Percentiles rank a stretch among this genome's conserved stretches.
Conservation (phyloP, 306 rosid genomes). For the Leucaena leucocephala region DNA sequence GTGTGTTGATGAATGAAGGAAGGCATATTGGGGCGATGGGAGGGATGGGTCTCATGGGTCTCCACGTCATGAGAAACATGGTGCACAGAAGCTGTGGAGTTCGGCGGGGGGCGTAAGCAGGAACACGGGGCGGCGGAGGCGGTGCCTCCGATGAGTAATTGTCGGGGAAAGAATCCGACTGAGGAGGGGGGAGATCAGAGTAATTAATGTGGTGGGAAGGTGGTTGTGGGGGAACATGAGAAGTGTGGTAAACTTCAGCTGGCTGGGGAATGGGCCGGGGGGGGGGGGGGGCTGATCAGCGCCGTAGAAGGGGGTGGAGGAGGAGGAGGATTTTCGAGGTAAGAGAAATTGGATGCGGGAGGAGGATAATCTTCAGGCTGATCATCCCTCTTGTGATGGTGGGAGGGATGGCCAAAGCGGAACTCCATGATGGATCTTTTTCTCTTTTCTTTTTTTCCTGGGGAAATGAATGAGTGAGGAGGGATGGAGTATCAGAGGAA, state of each 20-base stretch:
- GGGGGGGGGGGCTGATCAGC: neutral
- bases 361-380: conserved; percentile 38
- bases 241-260: conserved; percentile 44
- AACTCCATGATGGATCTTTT: conserved; percentile 42
- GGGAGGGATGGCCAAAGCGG: conserved; percentile 32
- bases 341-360: conserved; percentile 22
- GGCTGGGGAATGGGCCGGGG: neutral
- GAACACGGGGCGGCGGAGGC: conserved; percentile 34
- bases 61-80: conserved; percentile 45
- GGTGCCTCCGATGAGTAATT: conserved; percentile 36
- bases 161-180: conserved; percentile 8
- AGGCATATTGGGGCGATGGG: conserved; percentile 35
- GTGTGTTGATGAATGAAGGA: conserved; percentile 43
- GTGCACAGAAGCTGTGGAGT: conserved; percentile 27
- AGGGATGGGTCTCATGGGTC: conserved; percentile 25
- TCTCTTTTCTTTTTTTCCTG: too few species aligned
- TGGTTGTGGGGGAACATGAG: conserved; percentile 23
- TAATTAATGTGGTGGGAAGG: conserved; percentile 2
- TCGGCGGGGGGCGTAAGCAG: conserved; percentile 27
- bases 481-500: neutral
- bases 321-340: conserved; percentile 35
- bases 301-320: conserved; percentile 22
- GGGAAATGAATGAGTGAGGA: neutral
- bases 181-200: conserved; percentile 14
- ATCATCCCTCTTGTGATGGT: conserved; percentile 23